Evolutionary conservation across 805 yeast species (phyloP).

Genomic region (Lipomyces orientalis): DNA sequence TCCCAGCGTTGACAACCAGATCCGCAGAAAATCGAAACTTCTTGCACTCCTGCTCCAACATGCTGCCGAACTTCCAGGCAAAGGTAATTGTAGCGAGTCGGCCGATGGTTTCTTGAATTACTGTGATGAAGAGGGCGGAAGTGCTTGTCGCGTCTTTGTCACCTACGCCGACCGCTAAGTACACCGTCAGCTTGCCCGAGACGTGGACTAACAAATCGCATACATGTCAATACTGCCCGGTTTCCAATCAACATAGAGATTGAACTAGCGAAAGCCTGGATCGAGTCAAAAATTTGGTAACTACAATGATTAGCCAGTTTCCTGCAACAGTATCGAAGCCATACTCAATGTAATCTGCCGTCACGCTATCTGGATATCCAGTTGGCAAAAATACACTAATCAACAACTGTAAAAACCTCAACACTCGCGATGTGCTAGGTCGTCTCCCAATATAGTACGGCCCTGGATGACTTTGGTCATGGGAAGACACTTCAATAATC

Average conservation of each 20-base stretch:
- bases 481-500: slow-evolving; percentile 17
- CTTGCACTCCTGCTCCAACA: slow-evolving; percentile 48
- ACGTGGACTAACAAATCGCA: neutral
- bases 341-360: slow-evolving; percentile 43
- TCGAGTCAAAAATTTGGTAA: slow-evolving; percentile 48
- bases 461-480: neutral
- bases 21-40: slow-evolving; percentile 47
- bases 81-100: slow-evolving; percentile 47
- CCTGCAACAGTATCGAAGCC: slow-evolving; percentile 7
- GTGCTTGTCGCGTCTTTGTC: slow-evolving; percentile 47
- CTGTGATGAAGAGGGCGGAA: slow-evolving; percentile 47
- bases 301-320: slow-evolving; percentile 11
- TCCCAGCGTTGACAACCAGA: slow-evolving; percentile 46
- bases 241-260: slow-evolving; percentile 46
- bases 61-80: slow-evolving; percentile 47
- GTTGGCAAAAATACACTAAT: slow-evolving; percentile 47
- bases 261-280: slow-evolving; percentile 47
- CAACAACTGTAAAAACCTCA: slow-evolving; percentile 37
- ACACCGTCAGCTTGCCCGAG: neutral
- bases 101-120: slow-evolving; percentile 47
- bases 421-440: slow-evolving; percentile 9
- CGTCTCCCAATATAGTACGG: slow-evolving; percentile 3
- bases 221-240: slow-evolving; percentile 43
- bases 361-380: slow-evolving; percentile 47
- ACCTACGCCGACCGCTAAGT: slow-evolving; percentile 47